Evolutionary conservation across 805 yeast genomes (phyloP).

Genomic region (Myxozyma sirexii): DNA sequence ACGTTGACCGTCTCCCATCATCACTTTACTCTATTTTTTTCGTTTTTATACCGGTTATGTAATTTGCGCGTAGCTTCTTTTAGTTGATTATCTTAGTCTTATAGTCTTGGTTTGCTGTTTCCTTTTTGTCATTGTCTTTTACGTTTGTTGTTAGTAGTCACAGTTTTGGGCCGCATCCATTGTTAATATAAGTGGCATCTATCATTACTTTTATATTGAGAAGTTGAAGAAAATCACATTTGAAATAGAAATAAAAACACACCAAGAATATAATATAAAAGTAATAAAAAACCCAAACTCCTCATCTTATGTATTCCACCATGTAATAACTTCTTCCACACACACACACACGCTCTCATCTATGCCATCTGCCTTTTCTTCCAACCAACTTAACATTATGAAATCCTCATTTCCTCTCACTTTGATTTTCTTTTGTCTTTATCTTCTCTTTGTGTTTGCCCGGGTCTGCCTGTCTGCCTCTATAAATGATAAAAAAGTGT

Average conservation of each 20-base stretch:
- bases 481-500: not conserved
- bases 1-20: too few relatives aligned
- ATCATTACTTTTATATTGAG: not conserved
- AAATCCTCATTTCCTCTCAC: not conserved
- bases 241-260: not conserved
- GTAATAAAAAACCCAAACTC: conserved; percentile 1
- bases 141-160: not conserved
- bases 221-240: not conserved
- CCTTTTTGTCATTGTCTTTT: not conserved
- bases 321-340: not conserved
- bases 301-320: not conserved
- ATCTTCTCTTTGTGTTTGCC: not conserved
- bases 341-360: not conserved
- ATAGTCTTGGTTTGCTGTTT: not conserved
- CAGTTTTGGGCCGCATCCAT: not conserved
- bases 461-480: too few relatives aligned
- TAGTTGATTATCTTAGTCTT: too few relatives aligned
- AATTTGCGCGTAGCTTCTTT: too few relatives aligned
- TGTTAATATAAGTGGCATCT: not conserved
- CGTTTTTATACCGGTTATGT: too few relatives aligned
- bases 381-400: not conserved
- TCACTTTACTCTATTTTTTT: too few relatives aligned
- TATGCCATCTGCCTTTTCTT: not conserved
- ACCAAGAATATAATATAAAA: not conserved
- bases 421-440: not conserved